A percentile compares a stretch with the other conserved stretches of the same genome.
Evolutionary conservation across 140 eudicot species (phyloP).

Genomic region (Cichorium intybus): DNA sequence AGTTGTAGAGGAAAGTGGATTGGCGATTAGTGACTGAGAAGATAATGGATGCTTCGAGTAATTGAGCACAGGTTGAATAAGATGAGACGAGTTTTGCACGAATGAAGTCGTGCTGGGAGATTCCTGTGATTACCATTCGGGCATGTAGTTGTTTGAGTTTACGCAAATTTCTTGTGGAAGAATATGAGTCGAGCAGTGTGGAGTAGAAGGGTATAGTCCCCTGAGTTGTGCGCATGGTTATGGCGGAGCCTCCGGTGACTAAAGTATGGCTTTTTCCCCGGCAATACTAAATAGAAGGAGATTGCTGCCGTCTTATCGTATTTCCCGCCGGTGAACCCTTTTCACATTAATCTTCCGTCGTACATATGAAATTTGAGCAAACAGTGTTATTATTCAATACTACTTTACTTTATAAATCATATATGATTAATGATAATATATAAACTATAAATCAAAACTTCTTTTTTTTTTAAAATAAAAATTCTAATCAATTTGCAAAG

Average conservation of each 20-base stretch:
- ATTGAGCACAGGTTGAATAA: slow-evolving; percentile 46
- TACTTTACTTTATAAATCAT: no score
- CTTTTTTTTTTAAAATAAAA: no score
- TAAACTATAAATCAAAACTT: no score
- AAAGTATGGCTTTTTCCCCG: neutral
- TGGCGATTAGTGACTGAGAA: slow-evolving; percentile 42
- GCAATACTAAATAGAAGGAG: neutral
- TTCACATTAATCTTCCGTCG: no score
- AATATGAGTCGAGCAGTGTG: slow-evolving; percentile 34
- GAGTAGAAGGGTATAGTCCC: slow-evolving; percentile 32
- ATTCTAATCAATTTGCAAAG: no score
- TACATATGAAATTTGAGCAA: no score
- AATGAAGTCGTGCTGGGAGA: slow-evolving; percentile 43
- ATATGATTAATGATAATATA: no score
- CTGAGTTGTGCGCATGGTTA: slow-evolving; percentile 29
- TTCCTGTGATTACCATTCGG: slow-evolving; percentile 23
- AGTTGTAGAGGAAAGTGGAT: slow-evolving; percentile 51
- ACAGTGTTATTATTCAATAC: no score
- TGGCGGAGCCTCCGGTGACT: slow-evolving; percentile 3
- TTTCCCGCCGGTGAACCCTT: neutral
- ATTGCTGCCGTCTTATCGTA: neutral
- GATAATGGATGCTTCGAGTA: slow-evolving; percentile 43
- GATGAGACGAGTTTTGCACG: slow-evolving; percentile 43
- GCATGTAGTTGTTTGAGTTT: slow-evolving; percentile 43
- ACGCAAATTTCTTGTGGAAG: slow-evolving; percentile 36